Evolutionary conservation across 2,329 filamentous ascomycete genomes (phyloP).

Genomic region (Fusarium sp.): DNA sequence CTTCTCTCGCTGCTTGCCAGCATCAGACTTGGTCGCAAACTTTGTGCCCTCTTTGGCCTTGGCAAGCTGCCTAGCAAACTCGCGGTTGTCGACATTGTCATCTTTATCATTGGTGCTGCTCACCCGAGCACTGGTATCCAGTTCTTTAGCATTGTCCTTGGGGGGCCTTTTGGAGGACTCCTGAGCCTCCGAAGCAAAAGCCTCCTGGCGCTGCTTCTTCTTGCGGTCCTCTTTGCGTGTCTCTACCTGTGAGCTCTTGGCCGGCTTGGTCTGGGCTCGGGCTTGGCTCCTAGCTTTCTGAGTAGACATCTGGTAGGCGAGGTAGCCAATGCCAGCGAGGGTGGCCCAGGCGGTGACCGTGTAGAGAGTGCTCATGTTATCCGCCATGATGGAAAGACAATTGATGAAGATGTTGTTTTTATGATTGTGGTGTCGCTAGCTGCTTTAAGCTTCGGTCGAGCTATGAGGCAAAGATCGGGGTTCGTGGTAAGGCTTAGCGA

Average conservation of each 20-base stretch:
- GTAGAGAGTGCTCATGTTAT: constrained; percentile 50
- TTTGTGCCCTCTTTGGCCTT: constrained; percentile 75
- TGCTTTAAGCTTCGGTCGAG: constrained; percentile 24
- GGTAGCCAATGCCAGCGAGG: constrained; percentile 50
- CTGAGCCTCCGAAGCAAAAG: constrained; percentile 50
- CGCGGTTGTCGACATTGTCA: constrained; percentile 72
- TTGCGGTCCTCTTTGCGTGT: constrained; percentile 54
- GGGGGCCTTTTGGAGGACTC: constrained; percentile 49
- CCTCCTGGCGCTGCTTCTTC: constrained; percentile 58
- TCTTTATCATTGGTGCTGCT: constrained; percentile 46
- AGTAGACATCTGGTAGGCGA: constrained; percentile 50
- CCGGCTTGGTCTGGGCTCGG: constrained; percentile 42
- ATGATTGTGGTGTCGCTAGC: constrained; percentile 20
- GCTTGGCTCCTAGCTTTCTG: constrained; percentile 48
- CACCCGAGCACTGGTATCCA: constrained; percentile 43
- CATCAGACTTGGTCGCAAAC: constrained; percentile 61
- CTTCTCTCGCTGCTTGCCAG: constrained; percentile 71
- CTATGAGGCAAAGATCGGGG: constrained; percentile 18
- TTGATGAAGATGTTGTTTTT: constrained; percentile 10
- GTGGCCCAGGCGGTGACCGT: constrained; percentile 51
- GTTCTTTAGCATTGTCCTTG: constrained; percentile 46
- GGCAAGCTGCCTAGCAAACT: constrained; percentile 79
- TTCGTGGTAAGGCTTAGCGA: constrained; percentile 9
- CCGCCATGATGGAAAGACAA: constrained; percentile 44
- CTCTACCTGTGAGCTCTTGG: constrained; percentile 46